A percentile compares a stretch with the other conserved stretches of the same genome.
Conservation (phyloP, 2,329 filamentous ascomycete species). For the Aspergillus jensenii region DNA sequence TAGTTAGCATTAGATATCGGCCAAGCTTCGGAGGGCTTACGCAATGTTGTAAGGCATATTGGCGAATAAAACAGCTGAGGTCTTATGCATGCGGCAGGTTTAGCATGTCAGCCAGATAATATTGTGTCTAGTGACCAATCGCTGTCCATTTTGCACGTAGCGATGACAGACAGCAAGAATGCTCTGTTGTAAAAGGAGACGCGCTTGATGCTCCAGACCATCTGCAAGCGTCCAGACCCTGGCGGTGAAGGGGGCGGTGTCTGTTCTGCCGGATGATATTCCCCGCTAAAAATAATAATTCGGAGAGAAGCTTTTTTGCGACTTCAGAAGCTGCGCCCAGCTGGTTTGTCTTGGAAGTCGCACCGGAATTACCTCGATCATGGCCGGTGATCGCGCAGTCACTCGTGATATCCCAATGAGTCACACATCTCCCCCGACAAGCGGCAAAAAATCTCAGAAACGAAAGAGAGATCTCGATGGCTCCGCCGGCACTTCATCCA, state of each 20-base stretch:
- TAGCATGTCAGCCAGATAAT: background rate
- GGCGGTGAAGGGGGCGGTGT: constrained; percentile 23
- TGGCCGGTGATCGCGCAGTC: constrained; percentile 49
- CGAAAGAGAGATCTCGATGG: constrained; percentile 34
- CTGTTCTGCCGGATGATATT: constrained; percentile 27
- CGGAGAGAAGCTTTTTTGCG: constrained; percentile 15
- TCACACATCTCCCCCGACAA: constrained; percentile 17
- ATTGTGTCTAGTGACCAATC: background rate
- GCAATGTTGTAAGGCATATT: constrained; percentile 70
- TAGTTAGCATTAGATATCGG: constrained; percentile 26
- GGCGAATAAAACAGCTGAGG: constrained; percentile 19
- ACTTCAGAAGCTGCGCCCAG: background rate
- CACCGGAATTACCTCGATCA: constrained; percentile 25
- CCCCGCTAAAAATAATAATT: constrained; percentile 22
- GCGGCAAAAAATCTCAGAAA: constrained; percentile 29
- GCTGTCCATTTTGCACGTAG: constrained; percentile 6
- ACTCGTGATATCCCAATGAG: constrained; percentile 46
- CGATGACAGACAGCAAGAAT: background rate
- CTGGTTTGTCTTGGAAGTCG: background rate
- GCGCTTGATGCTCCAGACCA: constrained; percentile 4
- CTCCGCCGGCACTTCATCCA: constrained; percentile 22
- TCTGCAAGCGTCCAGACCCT: constrained; percentile 17
- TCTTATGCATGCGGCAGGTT: constrained; percentile 1
- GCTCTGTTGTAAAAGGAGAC: constrained; percentile 5
- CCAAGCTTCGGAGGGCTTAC: constrained; percentile 42